Evolutionary conservation across 306 rosid genomes (phyloP), one percentile per base, ranked within the genome.

Genomic region (Bauhinia variegata): DNA sequence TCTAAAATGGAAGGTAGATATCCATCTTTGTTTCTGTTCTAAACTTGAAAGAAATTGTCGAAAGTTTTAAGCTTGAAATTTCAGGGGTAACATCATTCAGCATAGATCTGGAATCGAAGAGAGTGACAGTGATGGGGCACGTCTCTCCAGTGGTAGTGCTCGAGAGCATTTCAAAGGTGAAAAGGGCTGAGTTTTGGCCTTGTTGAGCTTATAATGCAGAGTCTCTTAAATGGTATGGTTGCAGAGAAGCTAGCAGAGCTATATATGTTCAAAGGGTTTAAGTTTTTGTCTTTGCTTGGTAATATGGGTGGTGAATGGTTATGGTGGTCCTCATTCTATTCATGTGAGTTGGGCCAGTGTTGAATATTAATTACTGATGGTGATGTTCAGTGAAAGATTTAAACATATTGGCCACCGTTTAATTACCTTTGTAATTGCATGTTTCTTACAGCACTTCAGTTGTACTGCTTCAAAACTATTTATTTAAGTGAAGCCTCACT

Each of bases 111-210:
- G 98, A 92, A 53, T 60, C 85, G 0, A 87, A 89, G 83, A 82
- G 86, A 67, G 98, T 92, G 80, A 92, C 96, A 15, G 98, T 92
- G 70, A 87, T 86, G 91, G 98, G 98, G 41, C 86, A 84, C 79
- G 68, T 89, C 64, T 89, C 93, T 59, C 91, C 98, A 0, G 71
- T 59, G 37, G 89, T 71, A 58, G 96, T 92, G 1, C 60, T 89
- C 19, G 87, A 92, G 78, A 92, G 96, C 79, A 76, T 92, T 76
- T 92, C 98, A 7, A 92, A 84, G 87, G 89, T 92, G 36, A 92
- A 86, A 63, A 89, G 79, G 49, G 98, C 98, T 0, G 98, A 92
- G 72, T 65, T 92, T 19, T 83, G 95, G 88, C 59, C 80, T 10
- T 51, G 67, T 28, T 75, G 46, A 56, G 12, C 32, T 36, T 37